Evolutionary conservation across 495 filamentous ascomycete genomes (phyloP).

Genomic region (Aspergillus kassunensis): DNA sequence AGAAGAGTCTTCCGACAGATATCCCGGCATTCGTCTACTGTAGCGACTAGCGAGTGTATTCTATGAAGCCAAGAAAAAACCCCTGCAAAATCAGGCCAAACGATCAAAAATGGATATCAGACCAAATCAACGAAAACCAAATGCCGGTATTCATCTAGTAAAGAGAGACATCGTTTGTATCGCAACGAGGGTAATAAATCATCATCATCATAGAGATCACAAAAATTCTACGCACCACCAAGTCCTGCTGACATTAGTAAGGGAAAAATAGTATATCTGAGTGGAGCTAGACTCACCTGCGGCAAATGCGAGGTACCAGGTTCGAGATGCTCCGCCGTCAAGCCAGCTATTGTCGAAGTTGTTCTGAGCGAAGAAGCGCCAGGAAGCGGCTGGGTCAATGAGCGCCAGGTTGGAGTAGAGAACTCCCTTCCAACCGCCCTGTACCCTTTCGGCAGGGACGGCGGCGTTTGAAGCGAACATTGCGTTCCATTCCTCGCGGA

Average conservation of each 20-base stretch:
- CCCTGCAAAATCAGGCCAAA: too few relatives aligned
- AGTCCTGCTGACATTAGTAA: background rate
- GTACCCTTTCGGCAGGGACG: constrained; percentile 52
- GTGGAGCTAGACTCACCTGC: constrained; percentile 48
- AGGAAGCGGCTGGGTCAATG: constrained; percentile 65
- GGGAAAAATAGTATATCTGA: background rate
- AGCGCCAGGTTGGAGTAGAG: constrained; percentile 79
- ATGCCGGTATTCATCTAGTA: too few relatives aligned
- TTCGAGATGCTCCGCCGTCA: constrained; percentile 80
- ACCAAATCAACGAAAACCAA: too few relatives aligned
- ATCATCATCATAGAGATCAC: too few relatives aligned
- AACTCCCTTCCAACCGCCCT: constrained; percentile 81
- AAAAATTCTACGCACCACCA: too few relatives aligned
- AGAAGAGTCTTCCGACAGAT: too few relatives aligned
- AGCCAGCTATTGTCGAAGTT: constrained; percentile 69
- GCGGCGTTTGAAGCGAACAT: constrained; percentile 57
- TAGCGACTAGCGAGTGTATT: constrained; percentile 3
- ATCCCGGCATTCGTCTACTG: background rate
- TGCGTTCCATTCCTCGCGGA: constrained; percentile 78
- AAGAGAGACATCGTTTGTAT: too few relatives aligned
- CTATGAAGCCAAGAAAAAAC: background rate
- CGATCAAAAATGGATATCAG: too few relatives aligned
- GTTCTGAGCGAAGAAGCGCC: constrained; percentile 64
- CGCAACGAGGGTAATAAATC: too few relatives aligned
- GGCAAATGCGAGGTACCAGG: constrained; percentile 84